These are phyloP conservation scores for Boletus bicolor DNA, from an alignment of 768 basidiomycete genomes.

Conservation along the genomic window DNA sequence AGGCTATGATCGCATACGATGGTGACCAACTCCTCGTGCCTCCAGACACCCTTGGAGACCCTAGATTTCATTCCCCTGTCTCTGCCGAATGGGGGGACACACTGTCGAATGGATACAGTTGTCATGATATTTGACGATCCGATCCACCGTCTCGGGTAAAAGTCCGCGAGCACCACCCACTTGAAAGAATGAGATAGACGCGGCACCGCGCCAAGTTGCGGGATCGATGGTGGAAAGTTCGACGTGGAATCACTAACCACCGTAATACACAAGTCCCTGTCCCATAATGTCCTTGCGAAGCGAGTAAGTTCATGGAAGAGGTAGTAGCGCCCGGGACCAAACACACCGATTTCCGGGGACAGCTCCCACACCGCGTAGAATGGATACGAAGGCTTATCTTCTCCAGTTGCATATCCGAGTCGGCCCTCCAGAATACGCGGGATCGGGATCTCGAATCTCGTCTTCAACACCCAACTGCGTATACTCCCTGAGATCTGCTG, in stretches of 20 bases:
- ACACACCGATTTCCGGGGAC: background rate
- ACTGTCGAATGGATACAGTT: background rate
- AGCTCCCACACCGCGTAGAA: background rate
- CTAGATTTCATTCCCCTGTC: background rate
- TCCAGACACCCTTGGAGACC: background rate
- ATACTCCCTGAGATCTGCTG: background rate
- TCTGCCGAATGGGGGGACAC: background rate
- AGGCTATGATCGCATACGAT: background rate
- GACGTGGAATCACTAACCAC: constrained; percentile 1
- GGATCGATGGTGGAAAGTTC: background rate
- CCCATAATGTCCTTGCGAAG: background rate
- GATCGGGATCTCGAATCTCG: background rate
- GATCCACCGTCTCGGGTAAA: background rate
- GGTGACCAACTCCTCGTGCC: background rate
- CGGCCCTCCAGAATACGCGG: background rate
- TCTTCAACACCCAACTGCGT: background rate
- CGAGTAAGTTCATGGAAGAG: background rate
- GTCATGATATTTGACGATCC: constrained; percentile 11
- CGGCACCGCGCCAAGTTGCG: background rate
- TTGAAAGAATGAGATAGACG: background rate
- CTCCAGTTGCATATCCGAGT: background rate
- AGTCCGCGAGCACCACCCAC: background rate
- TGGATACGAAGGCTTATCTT: background rate
- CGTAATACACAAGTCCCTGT: background rate
- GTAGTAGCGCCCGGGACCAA: background rate